Conservation (phyloP, 2,329 filamentous ascomycete genomes). For the Scopulariopsis brevicaulis region DNA sequence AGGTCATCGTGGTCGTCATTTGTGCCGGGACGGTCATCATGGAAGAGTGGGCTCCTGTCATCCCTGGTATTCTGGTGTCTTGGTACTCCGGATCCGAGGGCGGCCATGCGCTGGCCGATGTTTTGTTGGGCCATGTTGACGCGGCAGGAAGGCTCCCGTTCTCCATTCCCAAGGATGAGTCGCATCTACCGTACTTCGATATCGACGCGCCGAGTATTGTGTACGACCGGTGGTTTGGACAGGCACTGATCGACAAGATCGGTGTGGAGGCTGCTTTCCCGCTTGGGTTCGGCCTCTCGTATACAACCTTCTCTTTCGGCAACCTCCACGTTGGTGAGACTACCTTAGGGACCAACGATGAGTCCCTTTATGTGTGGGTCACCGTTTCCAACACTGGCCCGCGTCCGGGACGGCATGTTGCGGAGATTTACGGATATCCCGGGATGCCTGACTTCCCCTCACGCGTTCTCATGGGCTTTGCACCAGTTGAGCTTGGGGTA, state of each 20-base stretch:
- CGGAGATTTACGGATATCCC: too few species aligned
- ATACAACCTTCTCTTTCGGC: slow-evolving; percentile 6
- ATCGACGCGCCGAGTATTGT: slow-evolving; percentile 6
- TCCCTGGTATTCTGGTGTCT: slow-evolving; percentile 7
- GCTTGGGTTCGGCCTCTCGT: slow-evolving; percentile 12
- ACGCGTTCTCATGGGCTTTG: too few species aligned
- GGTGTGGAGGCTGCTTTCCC: slow-evolving; percentile 8
- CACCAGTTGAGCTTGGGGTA: too few species aligned
- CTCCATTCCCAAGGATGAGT: slow-evolving; percentile 8
- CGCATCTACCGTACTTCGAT: slow-evolving; percentile 9
- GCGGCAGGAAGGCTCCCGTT: slow-evolving; percentile 9
- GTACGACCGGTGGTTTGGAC: slow-evolving; percentile 11
- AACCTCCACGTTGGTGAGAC: too few species aligned
- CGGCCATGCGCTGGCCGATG: slow-evolving; percentile 9
- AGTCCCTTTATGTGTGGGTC: too few species aligned
- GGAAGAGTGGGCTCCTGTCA: slow-evolving; percentile 9
- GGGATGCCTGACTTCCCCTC: too few species aligned
- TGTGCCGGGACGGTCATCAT: slow-evolving; percentile 10
- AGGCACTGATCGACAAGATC: slow-evolving; percentile 9
- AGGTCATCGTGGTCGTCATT: slow-evolving; percentile 7
- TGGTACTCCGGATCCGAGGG: slow-evolving; percentile 12
- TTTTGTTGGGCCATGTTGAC: slow-evolving; percentile 8
- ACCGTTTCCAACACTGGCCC: too few species aligned
- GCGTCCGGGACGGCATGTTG: too few species aligned
- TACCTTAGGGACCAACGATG: too few species aligned